phyloP scores from a whole-genome alignment of 345 rosid genomes.

The Aethionema arabicum region DNA sequence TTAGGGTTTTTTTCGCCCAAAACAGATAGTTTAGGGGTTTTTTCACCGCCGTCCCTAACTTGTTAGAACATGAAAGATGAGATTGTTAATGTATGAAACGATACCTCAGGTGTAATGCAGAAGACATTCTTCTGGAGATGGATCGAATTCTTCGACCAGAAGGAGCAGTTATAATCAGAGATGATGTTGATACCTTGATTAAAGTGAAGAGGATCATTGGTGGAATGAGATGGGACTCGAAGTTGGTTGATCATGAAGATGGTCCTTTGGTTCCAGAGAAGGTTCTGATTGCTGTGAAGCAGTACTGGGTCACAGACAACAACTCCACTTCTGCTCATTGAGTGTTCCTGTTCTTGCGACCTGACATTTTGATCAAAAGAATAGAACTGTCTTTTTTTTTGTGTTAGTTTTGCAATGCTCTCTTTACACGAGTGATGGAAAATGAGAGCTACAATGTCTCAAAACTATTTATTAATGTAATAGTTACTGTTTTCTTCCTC shows the following conservation, averaged over 20 bases:
- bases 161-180: constrained; percentile 89
- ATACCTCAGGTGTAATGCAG: constrained; percentile 65
- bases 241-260: constrained; percentile 97
- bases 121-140: constrained; percentile 96
- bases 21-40: too few species aligned
- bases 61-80: not conserved
- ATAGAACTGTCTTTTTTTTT: constrained; percentile 32
- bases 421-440: constrained; percentile 2
- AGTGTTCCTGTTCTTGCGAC: constrained; percentile 18
- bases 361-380: constrained; percentile 35
- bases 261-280: constrained; percentile 96
- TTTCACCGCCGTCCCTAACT: too few species aligned
- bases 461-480: constrained; percentile 28
- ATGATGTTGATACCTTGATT: constrained; percentile 78
- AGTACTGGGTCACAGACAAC: constrained; percentile 77
- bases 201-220: constrained; percentile 70
- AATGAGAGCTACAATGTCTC: constrained; percentile 27
- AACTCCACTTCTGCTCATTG: constrained; percentile 66
- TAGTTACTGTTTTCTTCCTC: constrained; percentile 29
- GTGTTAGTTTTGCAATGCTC: too few species aligned
- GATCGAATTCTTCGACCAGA: constrained; percentile 95
- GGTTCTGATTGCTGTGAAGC: constrained; percentile 88
- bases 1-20: too few species aligned
- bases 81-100: constrained; percentile 11
- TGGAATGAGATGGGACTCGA: constrained; percentile 96